Conservation (phyloP, 179 eudicot genomes). For the Beta corolliflora region DNA sequence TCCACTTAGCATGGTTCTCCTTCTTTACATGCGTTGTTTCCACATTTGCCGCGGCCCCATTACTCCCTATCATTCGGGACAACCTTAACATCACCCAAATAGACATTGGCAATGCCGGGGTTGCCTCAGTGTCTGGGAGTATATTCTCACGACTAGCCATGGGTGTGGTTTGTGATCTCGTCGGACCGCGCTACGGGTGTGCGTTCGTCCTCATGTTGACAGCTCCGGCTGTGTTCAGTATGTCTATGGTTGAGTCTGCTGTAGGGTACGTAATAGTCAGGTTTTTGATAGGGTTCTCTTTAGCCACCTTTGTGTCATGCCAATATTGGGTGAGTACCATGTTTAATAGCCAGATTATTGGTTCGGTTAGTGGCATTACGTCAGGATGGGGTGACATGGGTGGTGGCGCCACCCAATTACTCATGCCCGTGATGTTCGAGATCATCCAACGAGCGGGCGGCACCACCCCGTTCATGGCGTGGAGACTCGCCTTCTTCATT, state of each 20-base stretch:
- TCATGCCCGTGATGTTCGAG: too few species aligned
- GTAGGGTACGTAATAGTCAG: slow-evolving; percentile 22
- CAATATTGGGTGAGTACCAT: too few species aligned
- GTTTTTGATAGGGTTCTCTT: background rate
- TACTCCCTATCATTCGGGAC: slow-evolving; percentile 24
- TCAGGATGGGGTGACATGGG: too few species aligned
- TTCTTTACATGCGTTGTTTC: slow-evolving; percentile 23
- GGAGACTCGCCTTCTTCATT: slow-evolving; percentile 24
- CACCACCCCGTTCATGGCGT: too few species aligned
- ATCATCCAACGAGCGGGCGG: too few species aligned
- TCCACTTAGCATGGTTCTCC: slow-evolving; percentile 25
- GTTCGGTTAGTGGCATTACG: too few species aligned
- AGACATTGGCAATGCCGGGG: background rate
- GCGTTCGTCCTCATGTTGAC: slow-evolving; percentile 29
- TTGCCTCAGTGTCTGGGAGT: slow-evolving; percentile 25
- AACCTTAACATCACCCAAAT: slow-evolving; percentile 21
- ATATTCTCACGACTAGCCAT: slow-evolving; percentile 27
- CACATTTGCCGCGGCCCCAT: slow-evolving; percentile 31
- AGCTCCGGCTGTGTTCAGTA: slow-evolving; percentile 31
- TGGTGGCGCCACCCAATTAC: too few species aligned
- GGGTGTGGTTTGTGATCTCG: slow-evolving; percentile 25
- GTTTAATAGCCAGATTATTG: too few species aligned
- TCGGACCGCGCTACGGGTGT: slow-evolving; percentile 27
- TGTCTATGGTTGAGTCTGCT: slow-evolving; percentile 21
- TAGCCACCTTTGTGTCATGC: too few species aligned